phyloP scores from a whole-genome alignment of 257 asterid genomes.

The Rubia yunnanensis region DNA sequence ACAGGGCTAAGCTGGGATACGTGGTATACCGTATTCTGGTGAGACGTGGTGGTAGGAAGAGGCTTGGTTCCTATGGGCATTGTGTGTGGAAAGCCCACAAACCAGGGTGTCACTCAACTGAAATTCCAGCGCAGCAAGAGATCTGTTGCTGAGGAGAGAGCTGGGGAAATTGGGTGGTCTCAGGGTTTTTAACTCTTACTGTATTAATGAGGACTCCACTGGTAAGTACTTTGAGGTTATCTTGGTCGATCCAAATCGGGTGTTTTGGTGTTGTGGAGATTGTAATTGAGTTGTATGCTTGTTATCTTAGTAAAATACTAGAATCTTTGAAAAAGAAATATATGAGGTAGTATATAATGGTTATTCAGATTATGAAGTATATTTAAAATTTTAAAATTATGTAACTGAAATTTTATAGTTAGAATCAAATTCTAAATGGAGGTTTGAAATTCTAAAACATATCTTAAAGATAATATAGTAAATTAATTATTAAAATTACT shows the following conservation, averaged over 20 bases:
- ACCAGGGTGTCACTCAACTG: conserved; percentile 22
- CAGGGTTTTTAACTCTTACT: conserved; percentile 18
- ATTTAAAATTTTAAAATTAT: too few relatives aligned
- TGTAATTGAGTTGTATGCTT: conserved; percentile 2
- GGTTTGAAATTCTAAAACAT: too few relatives aligned
- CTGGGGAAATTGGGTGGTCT: conserved; percentile 25
- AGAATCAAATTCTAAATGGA: too few relatives aligned
- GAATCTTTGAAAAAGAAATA: too few relatives aligned
- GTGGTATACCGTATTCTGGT: conserved; percentile 15
- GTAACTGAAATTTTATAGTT: too few relatives aligned
- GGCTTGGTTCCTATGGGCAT: conserved; percentile 19
- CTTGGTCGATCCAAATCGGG: conserved; percentile 13
- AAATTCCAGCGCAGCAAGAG: conserved; percentile 21
- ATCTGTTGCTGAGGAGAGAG: conserved; percentile 19
- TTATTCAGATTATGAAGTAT: too few relatives aligned
- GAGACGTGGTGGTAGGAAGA: conserved; percentile 21
- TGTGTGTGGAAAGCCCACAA: conserved; percentile 19
- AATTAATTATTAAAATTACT: too few relatives aligned
- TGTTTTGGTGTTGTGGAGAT: not conserved
- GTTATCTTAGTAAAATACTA: not conserved
- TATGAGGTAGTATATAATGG: too few relatives aligned
- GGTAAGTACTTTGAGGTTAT: conserved; percentile 18
- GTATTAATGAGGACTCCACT: conserved; percentile 20
- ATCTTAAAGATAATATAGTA: too few relatives aligned
- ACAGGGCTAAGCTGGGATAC: too few relatives aligned